Percentiles rank a stretch among this genome's conserved stretches.
Conservation (phyloP, 495 filamentous ascomycete species). For the Neurospora sp. region DNA sequence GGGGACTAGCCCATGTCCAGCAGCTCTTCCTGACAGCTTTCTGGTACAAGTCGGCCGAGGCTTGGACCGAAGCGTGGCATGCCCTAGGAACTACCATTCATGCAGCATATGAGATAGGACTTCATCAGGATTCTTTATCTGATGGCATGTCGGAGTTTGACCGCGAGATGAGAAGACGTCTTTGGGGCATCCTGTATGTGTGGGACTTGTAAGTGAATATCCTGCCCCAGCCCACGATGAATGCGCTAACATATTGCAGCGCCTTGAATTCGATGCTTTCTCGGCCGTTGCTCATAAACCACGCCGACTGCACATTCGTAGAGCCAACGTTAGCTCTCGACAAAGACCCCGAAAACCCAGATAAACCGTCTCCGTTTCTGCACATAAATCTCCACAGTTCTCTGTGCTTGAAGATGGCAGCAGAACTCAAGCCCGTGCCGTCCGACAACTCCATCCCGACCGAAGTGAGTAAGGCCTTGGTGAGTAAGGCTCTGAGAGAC, state of each 20-base stretch:
- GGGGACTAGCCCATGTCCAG: slow-evolving; percentile 39
- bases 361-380: slow-evolving; percentile 30
- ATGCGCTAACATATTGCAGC: slow-evolving; percentile 10
- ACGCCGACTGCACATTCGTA: slow-evolving; percentile 23
- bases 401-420: slow-evolving; percentile 21
- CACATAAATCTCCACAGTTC: slow-evolving; percentile 32
- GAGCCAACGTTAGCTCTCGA: slow-evolving; percentile 31
- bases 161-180: slow-evolving; percentile 33
- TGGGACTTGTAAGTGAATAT: slow-evolving; percentile 28
- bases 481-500: slow-evolving; percentile 13
- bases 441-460: background rate
- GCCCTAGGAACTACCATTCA: slow-evolving; percentile 34
- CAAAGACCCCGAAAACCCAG: slow-evolving; percentile 20
- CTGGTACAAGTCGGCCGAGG: slow-evolving; percentile 43
- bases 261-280: slow-evolving; percentile 29
- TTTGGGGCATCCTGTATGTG: slow-evolving; percentile 32
- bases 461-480: slow-evolving; percentile 6
- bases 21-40: slow-evolving; percentile 41
- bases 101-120: slow-evolving; percentile 44
- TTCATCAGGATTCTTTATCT: slow-evolving; percentile 32
- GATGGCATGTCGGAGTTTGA: slow-evolving; percentile 34
- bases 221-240: background rate
- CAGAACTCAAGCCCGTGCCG: slow-evolving; percentile 5
- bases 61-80: slow-evolving; percentile 46
- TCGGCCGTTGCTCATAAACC: slow-evolving; percentile 29